Conservation (phyloP, 208 protist species). For the Angomonas desouzai region DNA sequence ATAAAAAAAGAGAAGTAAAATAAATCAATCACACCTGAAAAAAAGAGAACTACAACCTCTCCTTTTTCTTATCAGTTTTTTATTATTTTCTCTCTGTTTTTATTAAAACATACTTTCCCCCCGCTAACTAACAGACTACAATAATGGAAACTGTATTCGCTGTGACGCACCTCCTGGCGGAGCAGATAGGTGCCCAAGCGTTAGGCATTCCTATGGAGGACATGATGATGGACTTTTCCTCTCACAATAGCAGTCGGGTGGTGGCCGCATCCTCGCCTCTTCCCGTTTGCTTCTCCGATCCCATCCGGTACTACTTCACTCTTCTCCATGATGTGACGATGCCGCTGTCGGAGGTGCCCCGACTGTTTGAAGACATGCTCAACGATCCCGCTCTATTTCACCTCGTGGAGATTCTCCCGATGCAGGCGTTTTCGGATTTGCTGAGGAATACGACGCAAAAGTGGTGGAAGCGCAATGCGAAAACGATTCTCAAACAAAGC, state of each 20-base stretch:
- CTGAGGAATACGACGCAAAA: conserved; percentile 43
- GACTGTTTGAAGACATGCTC: conserved; percentile 55
- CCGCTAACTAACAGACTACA: background rate
- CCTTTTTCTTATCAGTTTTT: no score
- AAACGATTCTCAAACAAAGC: conserved; percentile 28
- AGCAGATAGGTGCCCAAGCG: background rate
- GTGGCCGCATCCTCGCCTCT: background rate
- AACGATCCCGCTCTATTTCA: conserved; percentile 60
- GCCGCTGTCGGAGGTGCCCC: conserved; percentile 28
- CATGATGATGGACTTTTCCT: background rate
- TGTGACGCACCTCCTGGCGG: background rate
- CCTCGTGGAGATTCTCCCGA: conserved; percentile 44
- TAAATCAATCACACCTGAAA: background rate
- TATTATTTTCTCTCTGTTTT: conserved; percentile 12
- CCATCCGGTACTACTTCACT: conserved; percentile 30
- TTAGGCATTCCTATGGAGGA: background rate
- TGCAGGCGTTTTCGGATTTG: conserved; percentile 37
- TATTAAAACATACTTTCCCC: background rate
- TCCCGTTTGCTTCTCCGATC: conserved; percentile 14
- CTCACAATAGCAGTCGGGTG: background rate
- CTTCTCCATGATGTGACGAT: conserved; percentile 28
- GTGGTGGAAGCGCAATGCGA: conserved; percentile 51
- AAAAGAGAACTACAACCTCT: no score
- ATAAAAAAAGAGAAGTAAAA: conserved; percentile 8
- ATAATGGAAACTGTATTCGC: background rate